Evolutionary conservation across 2,329 filamentous ascomycete genomes (phyloP), one percentile per base, ranked within the genome.

Genomic region (Calonectria pauciramosa): DNA sequence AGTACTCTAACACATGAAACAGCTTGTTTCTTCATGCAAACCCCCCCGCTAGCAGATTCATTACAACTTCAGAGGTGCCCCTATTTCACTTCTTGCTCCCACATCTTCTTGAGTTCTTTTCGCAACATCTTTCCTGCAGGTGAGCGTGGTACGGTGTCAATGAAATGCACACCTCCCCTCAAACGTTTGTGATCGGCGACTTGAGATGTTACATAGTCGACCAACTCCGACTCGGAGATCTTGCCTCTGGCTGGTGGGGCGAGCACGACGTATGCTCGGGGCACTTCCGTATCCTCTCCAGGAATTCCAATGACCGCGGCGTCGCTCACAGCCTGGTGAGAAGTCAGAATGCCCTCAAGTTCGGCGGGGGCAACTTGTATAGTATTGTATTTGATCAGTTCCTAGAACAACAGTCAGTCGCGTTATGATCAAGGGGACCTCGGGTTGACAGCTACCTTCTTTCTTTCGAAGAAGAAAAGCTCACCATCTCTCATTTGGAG

Each of bases 401-500:
- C 93, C 84, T 94, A 34, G 1, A 14, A 4, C 11, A 30, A n/a
- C 30, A 4, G 18, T 34, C 3, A 67, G 28, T 23, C 44, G 66
- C 10, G 23, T 70, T 59, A 28, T 3, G 9, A 20, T 28, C 2
- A 28, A 16, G n/a, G n/a, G 14, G n/a, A 32, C 23, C 14, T 28
- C 13, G 4, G 8, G 10, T 14, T 14, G 36, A 4, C 7, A 71
- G 74, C 74, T 70, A 84, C 91, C 87, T 95, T 96, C 73, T 95
- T 92, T 16, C 95, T 91, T 81, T 97, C 95, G 0, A 95, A 95
- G 78, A 97, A 95, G 86, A 91, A 95, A 79, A 96, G 93, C 66
- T 92, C 91, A 20, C 94, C 89, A 54, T 89, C 85, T 77, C 95
- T 92, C 83, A 94, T 91, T 75, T 93, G 90, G 0, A 94, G 93